Evolutionary conservation across 208 protist genomes (phyloP), one percentile per base, ranked within the genome.

Genomic region (Vickermania ingenoplastis): DNA sequence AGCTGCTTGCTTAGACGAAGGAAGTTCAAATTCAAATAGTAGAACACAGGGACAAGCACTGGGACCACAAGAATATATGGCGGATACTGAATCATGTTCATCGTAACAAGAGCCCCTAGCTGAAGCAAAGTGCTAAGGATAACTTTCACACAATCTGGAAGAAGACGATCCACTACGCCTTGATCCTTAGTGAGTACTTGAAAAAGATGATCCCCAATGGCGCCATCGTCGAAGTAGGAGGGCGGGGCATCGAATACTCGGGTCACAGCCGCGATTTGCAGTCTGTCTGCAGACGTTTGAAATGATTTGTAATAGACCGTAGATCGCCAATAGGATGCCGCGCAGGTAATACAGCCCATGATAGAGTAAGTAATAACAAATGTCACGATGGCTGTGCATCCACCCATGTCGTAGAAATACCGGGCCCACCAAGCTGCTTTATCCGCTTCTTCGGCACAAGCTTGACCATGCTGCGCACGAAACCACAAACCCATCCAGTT

Each of bases 401-500:
- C 23, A 11, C 14, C 52, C 26, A 61, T 59, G 17, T 17, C 36
- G 11, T 7, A n/a, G 36, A 45, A 45, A 17, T n/a, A 17, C 36
- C 17, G 7, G 17, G 36, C 36, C 36, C 36, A 45, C n/a, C n/a
- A n/a, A n/a, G n/a, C n/a, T n/a, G n/a, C n/a, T n/a, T n/a, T n/a
- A n/a, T n/a, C n/a, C n/a, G n/a, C n/a, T n/a, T n/a, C n/a, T n/a
- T n/a, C n/a, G n/a, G n/a, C n/a, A n/a, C n/a, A n/a, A n/a, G n/a
- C n/a, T 63, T 50, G 26, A 49, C 4, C 31, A 21, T 7, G 21
- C 2, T 61, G 25, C 57, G 24, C 50, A 5, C 22, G 21, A 54
- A 54, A 54, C 77, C 81, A 91, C 17, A 91, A 63, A 51, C 81
- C 77, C 2, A 91, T 65, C 81, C 84, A 91, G 59, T 86, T 81